phyloP scores from a whole-genome alignment of 2,329 filamentous ascomycete species.

The Cladosporium sp. region DNA sequence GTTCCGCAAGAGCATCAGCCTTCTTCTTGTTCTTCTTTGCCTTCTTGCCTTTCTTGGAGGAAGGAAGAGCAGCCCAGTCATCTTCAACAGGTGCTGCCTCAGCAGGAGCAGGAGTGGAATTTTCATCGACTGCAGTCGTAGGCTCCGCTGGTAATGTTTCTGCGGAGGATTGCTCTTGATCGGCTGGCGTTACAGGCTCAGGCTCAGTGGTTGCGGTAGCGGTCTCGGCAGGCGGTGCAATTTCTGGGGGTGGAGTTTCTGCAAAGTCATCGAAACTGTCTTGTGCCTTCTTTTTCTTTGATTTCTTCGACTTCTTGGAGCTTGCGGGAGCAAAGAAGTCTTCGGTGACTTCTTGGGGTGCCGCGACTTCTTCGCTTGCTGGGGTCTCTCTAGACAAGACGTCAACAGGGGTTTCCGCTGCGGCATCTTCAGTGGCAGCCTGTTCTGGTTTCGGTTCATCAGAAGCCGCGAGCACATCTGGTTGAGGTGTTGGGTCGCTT shows the following conservation, averaged over 20 bases:
- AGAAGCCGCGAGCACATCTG: too few relatives aligned
- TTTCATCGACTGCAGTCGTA: background rate
- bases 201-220: background rate
- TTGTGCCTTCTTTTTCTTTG: slow-evolving; percentile 25
- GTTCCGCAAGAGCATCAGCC: slow-evolving; percentile 10
- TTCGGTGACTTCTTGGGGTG: slow-evolving; percentile 1
- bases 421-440: too few relatives aligned
- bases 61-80: slow-evolving; percentile 4
- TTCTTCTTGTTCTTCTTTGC: slow-evolving; percentile 25
- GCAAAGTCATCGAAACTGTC: background rate
- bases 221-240: background rate
- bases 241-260: background rate
- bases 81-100: slow-evolving; percentile 16
- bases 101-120: background rate
- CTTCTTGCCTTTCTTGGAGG: slow-evolving; percentile 27
- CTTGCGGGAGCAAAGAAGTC: slow-evolving; percentile 8
- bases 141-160: background rate
- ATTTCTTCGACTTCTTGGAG: slow-evolving; percentile 22
- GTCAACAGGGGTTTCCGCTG: too few relatives aligned
- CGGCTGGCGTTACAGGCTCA: background rate
- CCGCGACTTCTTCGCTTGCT: slow-evolving; percentile 5
- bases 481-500: too few relatives aligned
- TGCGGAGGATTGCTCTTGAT: background rate
- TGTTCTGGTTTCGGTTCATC: too few relatives aligned
- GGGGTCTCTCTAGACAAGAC: background rate